phyloP scores from a whole-genome alignment of 1,284 basidiomycete genomes.

The Cryptococcus jaspeensis region DNA sequence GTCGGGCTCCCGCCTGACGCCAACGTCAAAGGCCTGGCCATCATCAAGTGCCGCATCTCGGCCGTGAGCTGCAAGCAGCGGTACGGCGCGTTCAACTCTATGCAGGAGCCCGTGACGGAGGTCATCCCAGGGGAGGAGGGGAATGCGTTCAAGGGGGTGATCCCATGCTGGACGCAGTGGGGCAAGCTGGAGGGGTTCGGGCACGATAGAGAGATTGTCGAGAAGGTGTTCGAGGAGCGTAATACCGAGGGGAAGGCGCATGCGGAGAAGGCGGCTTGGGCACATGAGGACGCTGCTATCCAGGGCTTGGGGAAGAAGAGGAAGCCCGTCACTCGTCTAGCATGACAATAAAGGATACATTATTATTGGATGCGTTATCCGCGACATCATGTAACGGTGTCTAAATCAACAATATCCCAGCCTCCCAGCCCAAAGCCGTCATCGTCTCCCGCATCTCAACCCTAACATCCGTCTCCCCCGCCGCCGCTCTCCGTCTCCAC shows the following conservation, averaged over 20 bases:
- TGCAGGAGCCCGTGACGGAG: conserved; percentile 15
- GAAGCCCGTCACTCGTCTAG: background rate
- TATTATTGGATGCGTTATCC: background rate
- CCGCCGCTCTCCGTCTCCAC: conserved; percentile 54
- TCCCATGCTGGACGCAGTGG: conserved; percentile 29
- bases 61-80: conserved; percentile 25
- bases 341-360: conserved; percentile 2
- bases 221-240: conserved; percentile 7
- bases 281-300: conserved; percentile 11
- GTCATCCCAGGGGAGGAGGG: conserved; percentile 9
- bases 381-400: background rate
- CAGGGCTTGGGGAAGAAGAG: conserved; percentile 21
- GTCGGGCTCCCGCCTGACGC: conserved; percentile 18
- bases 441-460: conserved; percentile 26
- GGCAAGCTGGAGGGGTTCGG: conserved; percentile 21
- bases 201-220: conserved; percentile 13
- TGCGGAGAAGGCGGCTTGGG: conserved; percentile 20
- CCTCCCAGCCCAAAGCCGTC: conserved; percentile 26
- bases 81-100: conserved; percentile 15
- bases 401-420: conserved; percentile 28
- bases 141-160: conserved; percentile 20
- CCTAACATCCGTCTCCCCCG: background rate
- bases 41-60: conserved; percentile 17
- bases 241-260: conserved; percentile 5
- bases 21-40: conserved; percentile 12